Base-by-base conservation (phyloP, 345 rosid species). In the Capsella bursapastoris region DNA sequence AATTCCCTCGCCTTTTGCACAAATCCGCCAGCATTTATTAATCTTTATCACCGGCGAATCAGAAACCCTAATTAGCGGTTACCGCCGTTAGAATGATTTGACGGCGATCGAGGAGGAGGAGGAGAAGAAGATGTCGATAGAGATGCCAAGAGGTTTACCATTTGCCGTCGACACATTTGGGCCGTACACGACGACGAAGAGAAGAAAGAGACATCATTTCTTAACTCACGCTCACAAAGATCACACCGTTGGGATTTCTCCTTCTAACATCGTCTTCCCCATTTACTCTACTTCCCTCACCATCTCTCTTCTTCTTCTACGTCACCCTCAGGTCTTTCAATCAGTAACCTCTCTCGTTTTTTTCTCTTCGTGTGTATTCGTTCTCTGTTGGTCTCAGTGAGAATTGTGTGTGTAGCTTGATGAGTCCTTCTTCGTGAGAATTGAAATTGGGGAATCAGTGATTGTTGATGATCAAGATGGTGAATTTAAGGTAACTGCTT, bases 201-300 rank as follows among this genome's bases (percentile, higher is more conserved):
- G 88, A 45, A 74, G 74, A 61, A 93, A 91, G 83, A 77, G 91
- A 55, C 86, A 86, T 75, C 92, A 87, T 83, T 93, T 93, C 84
- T 79, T 91, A 75, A 88, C 94, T 0, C 94, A 93, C 52, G 94
- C 96, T 44, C 98, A 91, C 79, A 84, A 82, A 38, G 98, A 91
- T 48, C 98, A 93, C 78, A 79, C 87, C 62, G 65, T 76, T 49
- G 90, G 90, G 25, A 86, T 91, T 70, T 77, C 87, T 43, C 13
- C 63, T 27, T 57, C 86, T 31, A 82, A 78, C 56, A 69, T 75
- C 57, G 84, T 84, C 74, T 85, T 66, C 76, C 94, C 91, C 6
- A 86, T 93, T 64, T 89, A 89, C 85, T 76, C 90, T 16, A 87
- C 89, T 75, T 75, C 63, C 68, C 82, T 86, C 82, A 91, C 94